These are phyloP conservation scores for Macadamia tetraphylla DNA, from an alignment of 164 flowering plant species.

Conservation along the genomic window DNA sequence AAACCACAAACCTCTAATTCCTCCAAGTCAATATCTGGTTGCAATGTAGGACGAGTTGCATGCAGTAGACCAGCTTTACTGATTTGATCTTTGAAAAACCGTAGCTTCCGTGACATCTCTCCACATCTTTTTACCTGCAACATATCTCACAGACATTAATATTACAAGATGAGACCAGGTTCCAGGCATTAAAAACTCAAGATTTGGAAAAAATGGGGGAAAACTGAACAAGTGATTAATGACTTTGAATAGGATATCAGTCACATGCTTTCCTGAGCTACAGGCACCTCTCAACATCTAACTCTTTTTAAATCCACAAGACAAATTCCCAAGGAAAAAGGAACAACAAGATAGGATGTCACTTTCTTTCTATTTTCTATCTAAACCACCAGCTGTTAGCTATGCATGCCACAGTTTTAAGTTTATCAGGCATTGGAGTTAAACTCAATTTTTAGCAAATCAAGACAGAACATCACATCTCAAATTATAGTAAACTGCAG, in stretches of 20 bases:
- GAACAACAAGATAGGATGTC: not conserved
- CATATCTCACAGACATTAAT: conserved; percentile 21
- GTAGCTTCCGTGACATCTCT: conserved; percentile 91
- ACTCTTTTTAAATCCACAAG: not conserved
- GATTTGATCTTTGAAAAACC: conserved; percentile 68
- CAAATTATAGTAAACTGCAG: not conserved
- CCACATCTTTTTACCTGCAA: conserved; percentile 90
- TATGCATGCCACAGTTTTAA: too few species aligned
- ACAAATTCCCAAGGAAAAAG: not conserved
- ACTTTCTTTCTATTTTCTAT: too few species aligned
- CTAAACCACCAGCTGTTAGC: too few species aligned
- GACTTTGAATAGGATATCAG: too few species aligned
- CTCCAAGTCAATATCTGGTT: conserved; percentile 51
- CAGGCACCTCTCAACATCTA: too few species aligned
- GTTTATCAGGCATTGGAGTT: too few species aligned
- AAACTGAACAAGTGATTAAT: too few species aligned
- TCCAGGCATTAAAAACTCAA: not conserved
- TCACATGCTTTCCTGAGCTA: too few species aligned
- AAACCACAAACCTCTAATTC: conserved; percentile 53
- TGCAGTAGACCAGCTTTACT: conserved; percentile 49
- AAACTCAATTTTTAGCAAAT: too few species aligned
- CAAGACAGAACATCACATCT: too few species aligned
- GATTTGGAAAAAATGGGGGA: not conserved
- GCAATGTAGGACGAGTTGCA: conserved; percentile 32
- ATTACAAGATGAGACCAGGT: not conserved